Conservation (phyloP, 345 rosid genomes). For the Acer saccharum region DNA sequence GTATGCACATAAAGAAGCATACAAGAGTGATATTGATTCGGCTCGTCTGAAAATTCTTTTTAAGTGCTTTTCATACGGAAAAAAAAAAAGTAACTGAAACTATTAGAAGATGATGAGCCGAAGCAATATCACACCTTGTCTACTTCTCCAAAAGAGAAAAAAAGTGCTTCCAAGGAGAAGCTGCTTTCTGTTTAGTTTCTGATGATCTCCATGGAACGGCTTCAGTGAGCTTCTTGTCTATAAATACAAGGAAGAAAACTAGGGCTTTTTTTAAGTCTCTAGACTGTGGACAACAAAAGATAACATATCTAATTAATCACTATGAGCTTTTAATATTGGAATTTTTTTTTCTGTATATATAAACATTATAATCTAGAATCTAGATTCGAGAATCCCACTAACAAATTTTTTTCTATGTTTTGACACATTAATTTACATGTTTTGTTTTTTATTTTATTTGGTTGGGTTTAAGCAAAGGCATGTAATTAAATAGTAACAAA, state of each 20-base stretch:
- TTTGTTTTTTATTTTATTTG: no score
- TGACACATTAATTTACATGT: background rate
- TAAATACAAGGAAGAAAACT: background rate
- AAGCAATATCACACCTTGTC: slow-evolving; percentile 41
- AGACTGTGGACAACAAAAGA: background rate
- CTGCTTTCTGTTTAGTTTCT: background rate
- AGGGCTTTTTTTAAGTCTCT: slow-evolving; percentile 21
- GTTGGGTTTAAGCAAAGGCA: background rate
- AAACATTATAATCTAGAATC: background rate
- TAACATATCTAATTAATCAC: slow-evolving; percentile 6
- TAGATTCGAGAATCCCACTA: slow-evolving; percentile 23
- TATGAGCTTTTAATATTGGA: slow-evolving; percentile 18
- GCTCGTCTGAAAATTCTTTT: slow-evolving; percentile 25
- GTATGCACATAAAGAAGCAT: slow-evolving; percentile 4
- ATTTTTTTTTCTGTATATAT: background rate
- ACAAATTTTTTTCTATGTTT: slow-evolving; percentile 4
- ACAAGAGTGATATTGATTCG: slow-evolving; percentile 52
- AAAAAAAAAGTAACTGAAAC: no score
- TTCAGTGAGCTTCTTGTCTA: background rate
- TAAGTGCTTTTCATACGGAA: background rate
- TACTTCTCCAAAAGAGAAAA: slow-evolving; percentile 18
- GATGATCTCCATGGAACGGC: background rate
- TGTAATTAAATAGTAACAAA: background rate
- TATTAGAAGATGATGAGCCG: slow-evolving; percentile 35
- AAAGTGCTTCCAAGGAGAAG: background rate